Base-by-base conservation (phyloP, 306 rosid genomes). In the Herpetospermum pedunculosum region DNA sequence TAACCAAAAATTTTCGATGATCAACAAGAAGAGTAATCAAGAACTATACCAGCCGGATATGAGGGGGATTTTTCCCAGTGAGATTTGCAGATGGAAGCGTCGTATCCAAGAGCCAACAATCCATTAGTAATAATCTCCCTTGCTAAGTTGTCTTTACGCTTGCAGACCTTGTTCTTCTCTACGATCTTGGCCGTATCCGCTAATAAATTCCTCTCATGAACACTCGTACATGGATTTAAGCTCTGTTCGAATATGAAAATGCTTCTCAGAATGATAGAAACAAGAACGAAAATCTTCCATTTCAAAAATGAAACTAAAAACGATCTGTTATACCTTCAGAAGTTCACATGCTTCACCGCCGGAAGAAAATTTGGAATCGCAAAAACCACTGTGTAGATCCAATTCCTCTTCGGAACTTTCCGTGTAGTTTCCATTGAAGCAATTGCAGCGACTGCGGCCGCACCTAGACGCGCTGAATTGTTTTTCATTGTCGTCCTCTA, bases 31-130 rank as follows among this genome's bases (percentile, higher is more conserved):
- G 11, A 44, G 34, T 34, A 1, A 32, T 52, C 19, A 50, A 21
- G 72, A 47, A 37, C 14, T 5, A 62, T 87, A 94, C 98, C 98
- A 0, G 95, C 81, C 34, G 90, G 96, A 79, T 29, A 78, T 35
- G 83, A 77, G 40, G 88, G 74, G 0, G 90, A 83, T 77, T 94
- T 94, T 48, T 88, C 92, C 98, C 98, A 94, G 62, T 87, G 94
- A 65, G 97, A 87, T 86, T 86, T 94, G 87, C 96, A 89, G 58
- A 88, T 44, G 3, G 91, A 88, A 29, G 97, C 91, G 80, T 94
- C 94, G 84, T 94, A 94, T 60, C 96, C 98, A 14, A 88, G 87
- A 10, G 87, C 76, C 41, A 76, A 18, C 46, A 94, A 75, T 32
- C 75, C 86, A 5, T 91, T 83, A 1, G 82, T 71, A 26, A 89